Evolutionary conservation across 2,329 filamentous ascomycete species (phyloP).

Genomic region (Coniochaeta sp.): DNA sequence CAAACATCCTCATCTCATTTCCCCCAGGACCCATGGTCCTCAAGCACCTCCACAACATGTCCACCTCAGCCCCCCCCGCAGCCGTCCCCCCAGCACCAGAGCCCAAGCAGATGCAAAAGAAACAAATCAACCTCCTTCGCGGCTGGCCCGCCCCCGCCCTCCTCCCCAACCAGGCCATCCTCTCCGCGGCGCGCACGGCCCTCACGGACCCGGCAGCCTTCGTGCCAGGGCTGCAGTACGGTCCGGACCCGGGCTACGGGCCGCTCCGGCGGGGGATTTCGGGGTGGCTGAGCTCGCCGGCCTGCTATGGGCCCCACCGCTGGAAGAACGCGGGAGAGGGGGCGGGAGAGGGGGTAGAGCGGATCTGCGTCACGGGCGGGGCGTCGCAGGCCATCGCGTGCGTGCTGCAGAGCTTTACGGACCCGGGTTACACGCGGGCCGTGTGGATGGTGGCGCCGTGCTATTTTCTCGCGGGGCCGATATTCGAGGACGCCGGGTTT

Average conservation of each 20-base stretch:
- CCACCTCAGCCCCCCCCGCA: neutral
- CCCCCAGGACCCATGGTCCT: neutral
- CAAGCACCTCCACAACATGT: neutral
- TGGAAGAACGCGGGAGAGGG: constrained; percentile 5
- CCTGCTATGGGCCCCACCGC: constrained; percentile 22
- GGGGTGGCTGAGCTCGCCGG: constrained; percentile 61
- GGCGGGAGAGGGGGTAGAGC: constrained; percentile 33
- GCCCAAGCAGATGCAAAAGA: constrained; percentile 17
- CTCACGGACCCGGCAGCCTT: constrained; percentile 53
- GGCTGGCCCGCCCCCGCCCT: constrained; percentile 61
- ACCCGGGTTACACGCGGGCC: constrained; percentile 65
- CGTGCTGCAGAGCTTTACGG: constrained; percentile 72
- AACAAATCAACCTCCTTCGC: constrained; percentile 55
- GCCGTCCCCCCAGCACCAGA: neutral
- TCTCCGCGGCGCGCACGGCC: constrained; percentile 50
- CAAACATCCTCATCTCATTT: neutral
- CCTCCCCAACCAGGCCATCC: constrained; percentile 57
- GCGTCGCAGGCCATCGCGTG: constrained; percentile 77
- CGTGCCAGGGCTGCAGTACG: constrained; percentile 66
- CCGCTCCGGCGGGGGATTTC: constrained; percentile 64
- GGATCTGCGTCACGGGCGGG: constrained; percentile 77
- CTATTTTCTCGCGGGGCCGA: constrained; percentile 78
- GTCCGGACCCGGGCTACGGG: constrained; percentile 66
- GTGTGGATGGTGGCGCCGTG: constrained; percentile 78
- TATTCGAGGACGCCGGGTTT: constrained; percentile 78